Conservation (phyloP, 305 asterid genomes). For the Fraxinus angustifolia region DNA sequence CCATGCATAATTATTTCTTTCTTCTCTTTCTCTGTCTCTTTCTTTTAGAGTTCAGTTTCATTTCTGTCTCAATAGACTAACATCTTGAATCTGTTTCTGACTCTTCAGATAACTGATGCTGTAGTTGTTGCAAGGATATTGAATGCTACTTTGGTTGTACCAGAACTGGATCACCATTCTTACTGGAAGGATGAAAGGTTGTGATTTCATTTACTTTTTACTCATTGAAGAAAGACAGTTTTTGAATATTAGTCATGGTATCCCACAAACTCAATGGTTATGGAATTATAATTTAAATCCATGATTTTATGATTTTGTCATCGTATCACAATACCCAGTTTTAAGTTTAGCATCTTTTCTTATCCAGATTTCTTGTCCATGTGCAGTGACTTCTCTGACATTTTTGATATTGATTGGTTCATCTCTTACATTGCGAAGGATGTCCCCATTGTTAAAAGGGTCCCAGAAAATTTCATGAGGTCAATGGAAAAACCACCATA, state of each 20-base stretch:
- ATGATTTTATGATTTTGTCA: not conserved
- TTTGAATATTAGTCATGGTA: not conserved
- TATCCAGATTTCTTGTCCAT: not conserved
- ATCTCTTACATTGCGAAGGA: slow-evolving; percentile 21
- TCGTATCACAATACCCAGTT: not conserved
- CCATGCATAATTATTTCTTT: not conserved
- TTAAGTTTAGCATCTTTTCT: not conserved
- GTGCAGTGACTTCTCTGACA: slow-evolving; percentile 35
- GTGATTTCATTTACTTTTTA: not conserved
- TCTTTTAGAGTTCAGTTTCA: not conserved
- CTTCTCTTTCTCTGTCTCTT: not conserved
- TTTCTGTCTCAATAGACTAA: not conserved
- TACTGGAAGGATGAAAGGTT: slow-evolving; percentile 39
- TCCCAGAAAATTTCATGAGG: slow-evolving; percentile 19
- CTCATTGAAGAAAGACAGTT: not conserved
- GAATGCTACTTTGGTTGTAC: slow-evolving; percentile 35
- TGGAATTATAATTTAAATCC: not conserved
- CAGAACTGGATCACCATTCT: slow-evolving; percentile 31
- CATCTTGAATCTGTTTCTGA: not conserved
- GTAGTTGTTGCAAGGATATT: slow-evolving; percentile 34
- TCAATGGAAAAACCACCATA: slow-evolving; percentile 20
- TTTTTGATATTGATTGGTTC: slow-evolving; percentile 33
- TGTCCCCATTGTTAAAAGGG: slow-evolving; percentile 25
- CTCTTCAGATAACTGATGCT: slow-evolving; percentile 29
- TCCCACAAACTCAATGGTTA: not conserved